Evolutionary conservation across 768 basidiomycete species (phyloP).

Genomic region (Boletus tomentosulus): DNA sequence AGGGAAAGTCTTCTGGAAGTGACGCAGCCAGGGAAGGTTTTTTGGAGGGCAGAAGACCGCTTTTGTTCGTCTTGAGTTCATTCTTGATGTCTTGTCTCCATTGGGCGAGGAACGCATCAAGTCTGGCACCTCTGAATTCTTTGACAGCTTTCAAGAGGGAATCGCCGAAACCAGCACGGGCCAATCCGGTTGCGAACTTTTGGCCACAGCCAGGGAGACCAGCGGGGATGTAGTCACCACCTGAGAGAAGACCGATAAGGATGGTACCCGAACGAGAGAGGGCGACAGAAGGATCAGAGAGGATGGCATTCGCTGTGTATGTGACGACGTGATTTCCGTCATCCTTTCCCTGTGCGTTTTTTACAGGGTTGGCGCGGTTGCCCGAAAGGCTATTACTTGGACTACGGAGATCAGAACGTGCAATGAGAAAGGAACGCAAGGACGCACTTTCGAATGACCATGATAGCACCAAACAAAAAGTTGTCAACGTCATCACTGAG

Average conservation of each 20-base stretch:
- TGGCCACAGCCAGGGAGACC: conserved; percentile 67
- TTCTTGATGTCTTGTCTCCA: conserved; percentile 63
- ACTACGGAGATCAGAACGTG: conserved; percentile 34
- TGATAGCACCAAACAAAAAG: conserved; percentile 81
- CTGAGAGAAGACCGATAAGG: conserved; percentile 79
- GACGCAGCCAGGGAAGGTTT: conserved; percentile 58
- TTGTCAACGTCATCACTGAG: conserved; percentile 93
- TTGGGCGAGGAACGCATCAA: conserved; percentile 49
- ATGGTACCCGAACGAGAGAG: conserved; percentile 67
- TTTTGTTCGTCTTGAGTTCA: conserved; percentile 68
- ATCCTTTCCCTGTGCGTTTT: conserved; percentile 64
- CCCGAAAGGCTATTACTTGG: conserved; percentile 71
- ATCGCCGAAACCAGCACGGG: conserved; percentile 78
- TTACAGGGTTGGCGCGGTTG: conserved; percentile 57
- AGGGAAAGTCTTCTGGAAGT: conserved; percentile 66
- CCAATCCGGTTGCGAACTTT: conserved; percentile 71
- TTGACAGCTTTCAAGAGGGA: conserved; percentile 57
- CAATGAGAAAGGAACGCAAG: not conserved
- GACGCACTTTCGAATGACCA: conserved; percentile 78
- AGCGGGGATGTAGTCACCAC: conserved; percentile 83
- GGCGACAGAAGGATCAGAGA: conserved; percentile 42
- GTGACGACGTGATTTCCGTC: conserved; percentile 64
- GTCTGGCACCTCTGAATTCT: conserved; percentile 39
- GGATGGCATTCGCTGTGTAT: conserved; percentile 37
- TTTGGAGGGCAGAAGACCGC: conserved; percentile 60